Conservation (phyloP, 2,329 filamentous ascomycete genomes). For the Epichloe scottii region DNA sequence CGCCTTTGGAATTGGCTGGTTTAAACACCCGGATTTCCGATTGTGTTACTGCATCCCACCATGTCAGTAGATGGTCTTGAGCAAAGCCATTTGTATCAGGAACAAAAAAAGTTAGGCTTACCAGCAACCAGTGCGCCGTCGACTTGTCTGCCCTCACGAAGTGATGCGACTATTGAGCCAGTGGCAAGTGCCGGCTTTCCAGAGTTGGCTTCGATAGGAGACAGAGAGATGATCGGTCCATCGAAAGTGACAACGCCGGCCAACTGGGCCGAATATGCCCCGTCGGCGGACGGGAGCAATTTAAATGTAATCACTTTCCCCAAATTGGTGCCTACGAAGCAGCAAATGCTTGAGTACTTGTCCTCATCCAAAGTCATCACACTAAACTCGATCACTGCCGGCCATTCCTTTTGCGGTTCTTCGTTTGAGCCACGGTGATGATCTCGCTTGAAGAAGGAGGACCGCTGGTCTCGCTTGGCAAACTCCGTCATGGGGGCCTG, state of each 20-base stretch:
- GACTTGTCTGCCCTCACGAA: constrained; percentile 62
- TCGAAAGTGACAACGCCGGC: constrained; percentile 57
- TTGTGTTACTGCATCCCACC: constrained; percentile 35
- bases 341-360: constrained; percentile 84
- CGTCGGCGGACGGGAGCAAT: constrained; percentile 61
- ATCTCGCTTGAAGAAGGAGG: constrained; percentile 50
- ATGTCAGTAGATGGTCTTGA: neutral
- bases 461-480: constrained; percentile 60
- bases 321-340: constrained; percentile 78
- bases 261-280: constrained; percentile 55
- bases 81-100: neutral
- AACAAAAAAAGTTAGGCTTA: constrained; percentile 23
- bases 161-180: constrained; percentile 58
- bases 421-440: constrained; percentile 18
- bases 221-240: constrained; percentile 61
- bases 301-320: constrained; percentile 86
- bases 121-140: constrained; percentile 71
- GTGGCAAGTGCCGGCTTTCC: constrained; percentile 67
- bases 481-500: constrained; percentile 62
- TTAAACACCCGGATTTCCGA: constrained; percentile 81
- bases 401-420: constrained; percentile 51
- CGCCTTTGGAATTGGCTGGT: constrained; percentile 76
- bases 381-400: constrained; percentile 76
- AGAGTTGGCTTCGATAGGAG: constrained; percentile 65
- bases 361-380: constrained; percentile 92